These are phyloP conservation scores for Apiotrichum veenhuisii DNA, from an alignment of 1,284 basidiomycete genomes.

Conservation along the genomic window DNA sequence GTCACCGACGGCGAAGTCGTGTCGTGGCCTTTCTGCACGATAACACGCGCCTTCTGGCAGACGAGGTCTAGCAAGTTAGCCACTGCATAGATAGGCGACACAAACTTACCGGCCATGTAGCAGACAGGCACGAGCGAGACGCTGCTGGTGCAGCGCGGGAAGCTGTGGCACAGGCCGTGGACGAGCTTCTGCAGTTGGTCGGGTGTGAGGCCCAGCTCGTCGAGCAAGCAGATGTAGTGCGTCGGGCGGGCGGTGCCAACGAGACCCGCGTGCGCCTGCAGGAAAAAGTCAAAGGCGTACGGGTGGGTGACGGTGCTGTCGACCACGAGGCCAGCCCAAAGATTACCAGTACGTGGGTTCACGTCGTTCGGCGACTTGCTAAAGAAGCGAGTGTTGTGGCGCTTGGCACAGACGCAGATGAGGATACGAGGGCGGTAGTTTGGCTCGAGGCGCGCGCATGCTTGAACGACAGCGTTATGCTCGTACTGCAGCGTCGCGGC, in stretches of 20 bases:
- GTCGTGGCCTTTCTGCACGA: conserved; percentile 29
- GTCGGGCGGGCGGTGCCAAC: conserved; percentile 50
- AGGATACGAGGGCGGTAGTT: conserved; percentile 46
- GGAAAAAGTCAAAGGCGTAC: conserved; percentile 48
- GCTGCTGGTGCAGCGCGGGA: conserved; percentile 50
- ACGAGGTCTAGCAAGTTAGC: conserved; percentile 36
- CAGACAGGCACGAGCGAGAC: conserved; percentile 48
- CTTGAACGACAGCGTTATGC: conserved; percentile 43
- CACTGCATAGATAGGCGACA: neutral
- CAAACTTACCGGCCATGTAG: conserved; percentile 51
- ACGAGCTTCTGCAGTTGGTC: conserved; percentile 45
- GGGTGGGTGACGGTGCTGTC: conserved; percentile 51
- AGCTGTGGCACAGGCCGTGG: conserved; percentile 50
- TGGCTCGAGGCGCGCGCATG: conserved; percentile 22
- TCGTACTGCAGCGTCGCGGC: conserved; percentile 47
- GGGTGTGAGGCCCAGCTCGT: conserved; percentile 46
- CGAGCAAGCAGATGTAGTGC: conserved; percentile 48
- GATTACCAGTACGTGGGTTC: conserved; percentile 49
- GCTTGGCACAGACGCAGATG: conserved; percentile 48
- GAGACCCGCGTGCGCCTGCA: conserved; percentile 46
- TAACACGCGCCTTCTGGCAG: conserved; percentile 42
- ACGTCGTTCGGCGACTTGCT: conserved; percentile 31
- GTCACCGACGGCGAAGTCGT: conserved; percentile 29
- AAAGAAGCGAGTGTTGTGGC: conserved; percentile 52
- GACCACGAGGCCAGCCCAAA: conserved; percentile 48